Base-by-base conservation (phyloP, 225 moss, liverwort and hornwort species). In the Ulota crispa region DNA sequence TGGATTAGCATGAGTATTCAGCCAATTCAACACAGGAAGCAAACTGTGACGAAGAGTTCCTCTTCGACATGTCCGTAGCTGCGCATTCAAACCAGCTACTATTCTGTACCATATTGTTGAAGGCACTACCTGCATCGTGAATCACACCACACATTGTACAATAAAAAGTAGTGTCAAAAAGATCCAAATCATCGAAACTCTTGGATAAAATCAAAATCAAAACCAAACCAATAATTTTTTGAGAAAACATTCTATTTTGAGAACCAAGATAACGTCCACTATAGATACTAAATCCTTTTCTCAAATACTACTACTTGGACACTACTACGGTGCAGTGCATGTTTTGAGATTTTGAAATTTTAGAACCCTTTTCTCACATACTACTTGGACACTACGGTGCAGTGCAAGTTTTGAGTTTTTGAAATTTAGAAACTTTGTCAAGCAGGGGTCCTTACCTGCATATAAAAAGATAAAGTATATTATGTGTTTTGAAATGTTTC, bases 81-180 rank as follows among this genome's bases (percentile, higher is more conserved):
- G 94, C 9, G 92, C 96, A 86, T 96, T 96, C 57, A 96, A 80
- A 81, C 96, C 96, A 69, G 85, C 91, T 47, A 94, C 96, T 83
- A 96, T 86, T 64, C 96, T 92, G 77, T 96, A 96, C 96, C 96
- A 96, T 65, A 88, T 86, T 24, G 96, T 96, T 45, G 94, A 86
- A 34, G 93, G 92, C 45, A 96, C 82, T 64, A 82, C 92, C 96
- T 96, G 89, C 77, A 83, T 79, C 73, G 75, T 41, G 16, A 80
- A 69, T 70, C 28, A 55, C 26, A 75, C 67, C 65, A 45, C 50
- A 50, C 18, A 6, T 50, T 50, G 18, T 0, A 50, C 50, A 18
- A 6, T 5, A 50, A 50, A 45, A 39, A 45, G 3, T 45, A 45
- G 13, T 45, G 50, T 50, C 1, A 18, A 50, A 18, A 50, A 2